Evolutionary conservation across 192 early-diverging fungal species (phyloP), one percentile per base, ranked within the genome.

Genomic region (Linnemannia zychae): DNA sequence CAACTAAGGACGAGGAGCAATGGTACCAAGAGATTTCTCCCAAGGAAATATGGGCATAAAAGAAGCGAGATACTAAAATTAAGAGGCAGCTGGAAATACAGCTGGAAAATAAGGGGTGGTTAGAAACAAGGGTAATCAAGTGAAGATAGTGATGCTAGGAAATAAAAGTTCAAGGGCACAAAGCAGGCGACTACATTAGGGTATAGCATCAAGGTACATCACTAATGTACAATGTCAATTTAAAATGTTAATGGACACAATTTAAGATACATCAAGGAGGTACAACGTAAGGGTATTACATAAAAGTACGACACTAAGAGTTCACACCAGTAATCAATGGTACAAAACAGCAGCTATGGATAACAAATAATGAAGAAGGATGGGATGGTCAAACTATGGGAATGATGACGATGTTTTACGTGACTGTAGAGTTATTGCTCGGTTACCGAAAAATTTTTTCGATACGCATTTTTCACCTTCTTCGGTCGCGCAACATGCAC

Each of bases 91-190:
- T 9, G 40, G n/a, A n/a, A n/a, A n/a, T n/a, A n/a, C n/a, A 34
- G 67, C 16, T 68, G 37, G 67, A 38, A 68, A 68, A 68, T 38
- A 68, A 40, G 36, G 18, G 67, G 31, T 38, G 67, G 37, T 67
- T 33, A 67, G 66, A 67, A 67, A 67, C 66, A 67, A 67, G 66
- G 66, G 66, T 33, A 67, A 16, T 16, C 66, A 67, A 15, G 36
- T 67, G 66, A 38, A 38, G 67, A 67, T 40, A 40, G 67, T 68
- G 67, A 68, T 68, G 67, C 37, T 68, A 68, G 33, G 67, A 68
- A 68, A 68, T 68, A 68, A 68, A 68, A 31, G 36, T 40, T 34
- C 36, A 68, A 36, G 36, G 40, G 34, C 33, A 37, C 15, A 68
- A 68, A 68, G 40, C 37, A 68, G 37, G 34, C 18, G 37, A 20